Evolutionary conservation across 2,329 filamentous ascomycete genomes (phyloP).

Genomic region (Sclerotinia spermophila): DNA sequence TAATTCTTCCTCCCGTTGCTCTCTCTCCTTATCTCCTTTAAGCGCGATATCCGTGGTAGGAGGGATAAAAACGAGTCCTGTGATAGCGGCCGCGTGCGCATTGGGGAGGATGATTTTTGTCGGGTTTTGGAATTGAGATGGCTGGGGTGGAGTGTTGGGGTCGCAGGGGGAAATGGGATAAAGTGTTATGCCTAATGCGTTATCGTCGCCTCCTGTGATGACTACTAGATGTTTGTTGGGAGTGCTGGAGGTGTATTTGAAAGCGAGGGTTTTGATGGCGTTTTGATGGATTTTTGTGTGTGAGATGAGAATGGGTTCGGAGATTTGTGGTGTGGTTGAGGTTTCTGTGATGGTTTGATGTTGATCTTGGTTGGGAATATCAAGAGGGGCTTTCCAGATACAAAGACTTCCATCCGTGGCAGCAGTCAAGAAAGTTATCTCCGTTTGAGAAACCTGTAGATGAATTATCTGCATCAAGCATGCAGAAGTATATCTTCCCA

Average conservation of each 20-base stretch:
- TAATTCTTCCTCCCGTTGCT: slow-evolving; percentile 18
- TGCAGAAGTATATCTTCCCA: slow-evolving; percentile 62
- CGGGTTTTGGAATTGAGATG: neutral
- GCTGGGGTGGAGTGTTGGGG: neutral
- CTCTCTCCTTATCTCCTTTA: neutral
- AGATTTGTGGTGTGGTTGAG: neutral
- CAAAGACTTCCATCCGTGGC: slow-evolving; percentile 78
- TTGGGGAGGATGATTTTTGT: slow-evolving; percentile 43
- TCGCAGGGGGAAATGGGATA: slow-evolving; percentile 27
- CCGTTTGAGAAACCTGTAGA: slow-evolving; percentile 41
- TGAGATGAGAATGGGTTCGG: slow-evolving; percentile 21
- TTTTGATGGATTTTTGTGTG: slow-evolving; percentile 67
- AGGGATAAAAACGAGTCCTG: slow-evolving; percentile 45
- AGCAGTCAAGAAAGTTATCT: slow-evolving; percentile 54
- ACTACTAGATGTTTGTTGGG: slow-evolving; percentile 44
- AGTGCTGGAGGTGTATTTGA: slow-evolving; percentile 34
- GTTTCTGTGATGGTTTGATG: neutral
- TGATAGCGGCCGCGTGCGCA: slow-evolving; percentile 71
- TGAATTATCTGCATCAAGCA: slow-evolving; percentile 66
- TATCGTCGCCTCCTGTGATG: slow-evolving; percentile 84
- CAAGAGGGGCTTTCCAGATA: slow-evolving; percentile 46
- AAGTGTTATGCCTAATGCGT: slow-evolving; percentile 63
- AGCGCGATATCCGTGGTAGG: neutral
- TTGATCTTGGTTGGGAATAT: neutral
- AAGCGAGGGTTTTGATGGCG: slow-evolving; percentile 65